Percentiles rank a stretch among this genome's conserved stretches.
Conservation (phyloP, 2,329 filamentous ascomycete species). For the Clonostachys solani region DNA sequence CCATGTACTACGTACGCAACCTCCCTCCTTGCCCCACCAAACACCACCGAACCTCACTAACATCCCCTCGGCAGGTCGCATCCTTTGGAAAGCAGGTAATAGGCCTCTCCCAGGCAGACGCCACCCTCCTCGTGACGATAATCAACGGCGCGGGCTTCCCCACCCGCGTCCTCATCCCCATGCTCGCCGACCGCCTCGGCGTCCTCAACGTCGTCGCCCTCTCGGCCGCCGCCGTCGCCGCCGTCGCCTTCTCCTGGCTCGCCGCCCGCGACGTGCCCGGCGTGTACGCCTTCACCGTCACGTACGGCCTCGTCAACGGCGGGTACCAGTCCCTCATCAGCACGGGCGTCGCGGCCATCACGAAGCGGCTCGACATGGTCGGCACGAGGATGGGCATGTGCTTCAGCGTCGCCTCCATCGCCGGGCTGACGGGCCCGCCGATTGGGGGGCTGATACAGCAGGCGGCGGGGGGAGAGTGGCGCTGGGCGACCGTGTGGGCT, state of each 20-base stretch:
- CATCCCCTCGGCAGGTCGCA: slow-evolving; percentile 26
- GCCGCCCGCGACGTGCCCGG: slow-evolving; percentile 22
- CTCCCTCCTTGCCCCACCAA: slow-evolving; percentile 17
- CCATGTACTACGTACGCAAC: slow-evolving; percentile 32
- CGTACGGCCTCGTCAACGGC: slow-evolving; percentile 18
- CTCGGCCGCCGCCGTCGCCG: slow-evolving; percentile 16
- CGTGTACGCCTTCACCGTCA: slow-evolving; percentile 27
- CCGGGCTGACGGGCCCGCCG: slow-evolving; percentile 30
- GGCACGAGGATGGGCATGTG: slow-evolving; percentile 35
- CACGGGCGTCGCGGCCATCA: slow-evolving; percentile 30
- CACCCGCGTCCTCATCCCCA: slow-evolving; percentile 27
- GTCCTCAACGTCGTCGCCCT: slow-evolving; percentile 34
- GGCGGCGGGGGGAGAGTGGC: neutral
- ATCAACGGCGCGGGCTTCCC: slow-evolving; percentile 34
- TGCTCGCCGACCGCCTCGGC: slow-evolving; percentile 29
- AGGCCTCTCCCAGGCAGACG: slow-evolving; percentile 17
- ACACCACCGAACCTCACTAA: slow-evolving; percentile 5
- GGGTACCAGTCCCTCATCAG: slow-evolving; percentile 33
- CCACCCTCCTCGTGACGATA: slow-evolving; percentile 28
- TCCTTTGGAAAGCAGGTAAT: slow-evolving; percentile 18
- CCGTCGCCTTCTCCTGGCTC: slow-evolving; percentile 28
- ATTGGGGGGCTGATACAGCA: slow-evolving; percentile 22
- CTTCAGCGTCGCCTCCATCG: slow-evolving; percentile 29
- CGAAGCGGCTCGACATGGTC: slow-evolving; percentile 27
- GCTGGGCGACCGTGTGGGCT: neutral